Percentiles rank a stretch among this genome's conserved stretches.
Evolutionary conservation across 805 yeast species (phyloP).

Genomic region (Tetrapisispora iriomotensis): DNA sequence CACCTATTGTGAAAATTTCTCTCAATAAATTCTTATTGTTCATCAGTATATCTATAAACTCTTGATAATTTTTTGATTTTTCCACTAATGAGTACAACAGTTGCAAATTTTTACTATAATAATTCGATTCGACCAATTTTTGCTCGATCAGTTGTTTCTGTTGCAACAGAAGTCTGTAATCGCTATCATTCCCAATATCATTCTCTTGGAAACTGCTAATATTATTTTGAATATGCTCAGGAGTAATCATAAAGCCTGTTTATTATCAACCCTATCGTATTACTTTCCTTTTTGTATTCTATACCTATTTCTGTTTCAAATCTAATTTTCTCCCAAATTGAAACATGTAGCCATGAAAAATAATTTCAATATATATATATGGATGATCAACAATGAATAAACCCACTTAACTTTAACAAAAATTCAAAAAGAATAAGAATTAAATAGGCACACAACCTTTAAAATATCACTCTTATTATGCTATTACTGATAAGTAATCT

Average conservation of each 20-base stretch:
- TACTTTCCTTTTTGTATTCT: too few species aligned
- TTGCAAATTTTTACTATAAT: slow-evolving; percentile 17
- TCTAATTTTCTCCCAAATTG: too few species aligned
- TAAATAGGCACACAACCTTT: too few species aligned
- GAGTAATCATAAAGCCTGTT: slow-evolving; percentile 9
- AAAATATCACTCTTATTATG: too few species aligned
- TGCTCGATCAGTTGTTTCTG: slow-evolving; percentile 16
- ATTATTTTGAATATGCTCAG: slow-evolving; percentile 10
- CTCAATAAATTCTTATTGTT: slow-evolving; percentile 17
- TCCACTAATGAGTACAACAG: slow-evolving; percentile 21
- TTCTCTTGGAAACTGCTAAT: slow-evolving; percentile 18
- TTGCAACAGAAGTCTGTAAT: slow-evolving; percentile 16
- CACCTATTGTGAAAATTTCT: slow-evolving; percentile 25
- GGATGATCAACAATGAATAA: too few species aligned
- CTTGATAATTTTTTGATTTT: slow-evolving; percentile 24
- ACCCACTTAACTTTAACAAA: too few species aligned
- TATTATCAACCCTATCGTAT: too few species aligned
- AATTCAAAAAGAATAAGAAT: too few species aligned
- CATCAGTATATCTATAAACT: slow-evolving; percentile 21
- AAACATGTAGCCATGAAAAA: too few species aligned
- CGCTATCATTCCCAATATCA: slow-evolving; percentile 15
- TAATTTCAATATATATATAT: too few species aligned
- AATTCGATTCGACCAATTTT: slow-evolving; percentile 12
- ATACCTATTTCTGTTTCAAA: too few species aligned
- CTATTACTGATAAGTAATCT: too few species aligned